Base-by-base conservation (phyloP, 2,329 filamentous ascomycete species). In the Botrytis fragariae region DNA sequence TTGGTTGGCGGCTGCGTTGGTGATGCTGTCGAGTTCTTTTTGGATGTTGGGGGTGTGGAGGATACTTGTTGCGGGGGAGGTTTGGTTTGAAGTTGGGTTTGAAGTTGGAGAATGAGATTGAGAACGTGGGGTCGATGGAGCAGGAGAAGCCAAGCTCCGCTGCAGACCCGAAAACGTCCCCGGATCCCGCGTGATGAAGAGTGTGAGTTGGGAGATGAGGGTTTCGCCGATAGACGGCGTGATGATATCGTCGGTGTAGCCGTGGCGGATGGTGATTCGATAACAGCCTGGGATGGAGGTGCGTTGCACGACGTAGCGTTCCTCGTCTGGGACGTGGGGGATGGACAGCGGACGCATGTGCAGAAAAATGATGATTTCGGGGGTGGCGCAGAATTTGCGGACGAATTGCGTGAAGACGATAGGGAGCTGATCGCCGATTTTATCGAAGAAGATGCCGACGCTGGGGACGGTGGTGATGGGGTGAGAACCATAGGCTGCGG, bases 391-490 rank as follows among this genome's bases (percentile, higher is more conserved):
- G 75, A 94, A 90, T 79, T 94, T 94, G 69, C 86, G 87, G 16
- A 93, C 84, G 79, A 94, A 94, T 70, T 94, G 90, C 5, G 89
- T 88, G 80, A 93, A 94, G 16, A 91, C 90, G 12, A 86, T 87
- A 2, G 91, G 91, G 0, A 88, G 88, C 8, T 87, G 86, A 54
- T 88, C 86, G 61, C 92, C 92, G 1, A 88, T 86, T 82, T 95
- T 94, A 82, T 95, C 92, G 80, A 95, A 94, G 83, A 93, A 94
- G 72, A 95, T 89, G 1, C 91, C 92, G 10, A 88, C 86, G 42
- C 85, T 92, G 72, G 84, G 85, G 70, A 88, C 87, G 0, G 83
- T 83, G 42, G 84, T 85, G n/a, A 87, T 77, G 32, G 69, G 74
- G 42, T 78, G 79, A 16, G 80, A 81, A 18, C 84, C 83, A 69